Conservation (phyloP, 768 basidiomycete species). For the Leccinellum rugosiceps region DNA sequence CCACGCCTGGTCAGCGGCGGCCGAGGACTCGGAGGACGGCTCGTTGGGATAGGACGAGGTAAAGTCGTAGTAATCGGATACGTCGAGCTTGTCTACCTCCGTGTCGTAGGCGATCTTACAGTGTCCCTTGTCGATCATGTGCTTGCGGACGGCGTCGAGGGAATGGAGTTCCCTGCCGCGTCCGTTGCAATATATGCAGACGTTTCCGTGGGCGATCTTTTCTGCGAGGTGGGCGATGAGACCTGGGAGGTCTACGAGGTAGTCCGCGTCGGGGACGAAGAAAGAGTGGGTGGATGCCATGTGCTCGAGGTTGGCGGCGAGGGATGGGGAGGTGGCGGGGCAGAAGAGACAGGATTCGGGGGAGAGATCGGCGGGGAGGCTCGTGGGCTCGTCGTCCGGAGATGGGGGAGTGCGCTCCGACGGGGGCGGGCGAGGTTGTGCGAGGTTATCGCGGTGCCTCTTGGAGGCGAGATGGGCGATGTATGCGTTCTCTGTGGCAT, state of each 20-base stretch:
- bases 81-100: conserved; percentile 74
- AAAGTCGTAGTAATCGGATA: conserved; percentile 95
- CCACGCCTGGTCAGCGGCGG: conserved; percentile 34
- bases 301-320: conserved; percentile 74
- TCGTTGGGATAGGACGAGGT: conserved; percentile 69
- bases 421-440: conserved; percentile 13
- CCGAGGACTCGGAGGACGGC: background rate
- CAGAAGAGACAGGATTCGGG: conserved; percentile 87
- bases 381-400: background rate
- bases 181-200: conserved; percentile 89
- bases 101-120: conserved; percentile 93
- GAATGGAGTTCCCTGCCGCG: conserved; percentile 78
- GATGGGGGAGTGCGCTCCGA: background rate
- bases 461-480: conserved; percentile 84
- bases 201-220: conserved; percentile 89
- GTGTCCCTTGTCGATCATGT: conserved; percentile 95
- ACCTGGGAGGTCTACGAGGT: conserved; percentile 79
- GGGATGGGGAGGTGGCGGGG: conserved; percentile 41
- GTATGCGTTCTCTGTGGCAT: conserved; percentile 87
- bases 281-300: conserved; percentile 90
- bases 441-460: conserved; percentile 79
- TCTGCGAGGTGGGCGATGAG: conserved; percentile 85
- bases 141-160: conserved; percentile 85
- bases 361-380: conserved; percentile 35
- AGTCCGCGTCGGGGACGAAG: conserved; percentile 93